phyloP scores from a whole-genome alignment of 768 basidiomycete genomes.

The Boletus sp. region DNA sequence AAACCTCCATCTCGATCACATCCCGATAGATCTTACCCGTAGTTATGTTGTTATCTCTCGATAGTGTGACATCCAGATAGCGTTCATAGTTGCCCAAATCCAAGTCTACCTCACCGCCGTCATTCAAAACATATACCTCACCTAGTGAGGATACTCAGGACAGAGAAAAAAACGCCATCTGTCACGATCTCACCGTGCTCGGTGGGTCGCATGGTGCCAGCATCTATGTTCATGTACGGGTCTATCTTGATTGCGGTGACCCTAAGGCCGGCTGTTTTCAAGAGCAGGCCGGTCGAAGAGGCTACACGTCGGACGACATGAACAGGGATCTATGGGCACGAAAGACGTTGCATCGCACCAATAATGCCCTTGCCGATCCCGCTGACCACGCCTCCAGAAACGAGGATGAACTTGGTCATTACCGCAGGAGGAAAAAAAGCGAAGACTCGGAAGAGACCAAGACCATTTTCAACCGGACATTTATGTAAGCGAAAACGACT shows the following conservation, averaged over 20 bases:
- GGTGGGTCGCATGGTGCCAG: constrained; percentile 97
- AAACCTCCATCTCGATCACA: constrained; percentile 95
- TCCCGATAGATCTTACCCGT: constrained; percentile 97
- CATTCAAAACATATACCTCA: constrained; percentile 97
- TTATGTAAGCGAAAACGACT: neutral
- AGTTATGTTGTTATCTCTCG: constrained; percentile 95
- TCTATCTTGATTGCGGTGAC: constrained; percentile 99
- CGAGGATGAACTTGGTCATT: constrained; percentile 96
- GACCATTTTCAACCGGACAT: neutral
- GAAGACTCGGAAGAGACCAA: neutral
- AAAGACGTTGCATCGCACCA: constrained; percentile 52
- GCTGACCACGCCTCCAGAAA: constrained; percentile 96
- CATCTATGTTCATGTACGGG: constrained; percentile 99
- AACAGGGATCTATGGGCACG: constrained; percentile 15
- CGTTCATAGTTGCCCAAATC: constrained; percentile 99
- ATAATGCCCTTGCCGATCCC: constrained; percentile 99
- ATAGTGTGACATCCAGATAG: constrained; percentile 92
- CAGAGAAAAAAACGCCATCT: neutral
- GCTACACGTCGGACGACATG: constrained; percentile 48
- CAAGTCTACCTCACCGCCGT: constrained; percentile 96
- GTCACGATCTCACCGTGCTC: constrained; percentile 76
- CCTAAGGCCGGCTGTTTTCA: constrained; percentile 93
- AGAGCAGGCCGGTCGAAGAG: constrained; percentile 91
- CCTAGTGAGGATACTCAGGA: constrained; percentile 45
- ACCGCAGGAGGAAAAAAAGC: constrained; percentile 7